Evolutionary conservation across 2,329 filamentous ascomycete species (phyloP).

Genomic region (Colletotrichum sp.): DNA sequence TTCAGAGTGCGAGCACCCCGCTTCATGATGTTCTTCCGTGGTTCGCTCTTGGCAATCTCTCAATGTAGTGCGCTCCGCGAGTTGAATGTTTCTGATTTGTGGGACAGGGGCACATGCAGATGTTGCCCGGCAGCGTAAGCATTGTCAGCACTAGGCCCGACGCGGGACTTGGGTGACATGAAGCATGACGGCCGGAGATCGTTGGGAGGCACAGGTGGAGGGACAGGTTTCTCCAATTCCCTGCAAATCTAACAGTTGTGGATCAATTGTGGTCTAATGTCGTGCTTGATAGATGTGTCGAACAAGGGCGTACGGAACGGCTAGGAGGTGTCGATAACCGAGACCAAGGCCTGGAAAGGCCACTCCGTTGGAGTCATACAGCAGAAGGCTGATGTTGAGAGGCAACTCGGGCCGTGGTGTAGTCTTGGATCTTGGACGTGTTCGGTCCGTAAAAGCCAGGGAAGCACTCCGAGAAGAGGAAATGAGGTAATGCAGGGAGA

Average conservation of each 20-base stretch:
- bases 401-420: not conserved
- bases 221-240: not conserved
- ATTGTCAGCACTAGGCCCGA: conserved; percentile 17
- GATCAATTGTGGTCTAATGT: not conserved
- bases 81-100: not conserved
- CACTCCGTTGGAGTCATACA: not conserved
- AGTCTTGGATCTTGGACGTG: not conserved
- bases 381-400: not conserved
- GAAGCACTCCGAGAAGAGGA: not conserved
- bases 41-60: conserved; percentile 1
- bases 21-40: not conserved
- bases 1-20: not conserved
- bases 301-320: not conserved
- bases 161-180: conserved; percentile 1
- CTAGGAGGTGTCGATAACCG: not conserved
- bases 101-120: not conserved
- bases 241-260: not conserved
- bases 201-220: not conserved
- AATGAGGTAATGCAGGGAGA: not conserved
- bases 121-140: conserved; percentile 8
- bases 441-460: not conserved
- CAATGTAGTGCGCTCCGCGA: not conserved
- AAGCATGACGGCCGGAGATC: not conserved
- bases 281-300: not conserved
- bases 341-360: not conserved